These are phyloP conservation scores for Trichoderma endophyticum DNA, from an alignment of 2,329 filamentous ascomycete genomes.

Conservation along the genomic window DNA sequence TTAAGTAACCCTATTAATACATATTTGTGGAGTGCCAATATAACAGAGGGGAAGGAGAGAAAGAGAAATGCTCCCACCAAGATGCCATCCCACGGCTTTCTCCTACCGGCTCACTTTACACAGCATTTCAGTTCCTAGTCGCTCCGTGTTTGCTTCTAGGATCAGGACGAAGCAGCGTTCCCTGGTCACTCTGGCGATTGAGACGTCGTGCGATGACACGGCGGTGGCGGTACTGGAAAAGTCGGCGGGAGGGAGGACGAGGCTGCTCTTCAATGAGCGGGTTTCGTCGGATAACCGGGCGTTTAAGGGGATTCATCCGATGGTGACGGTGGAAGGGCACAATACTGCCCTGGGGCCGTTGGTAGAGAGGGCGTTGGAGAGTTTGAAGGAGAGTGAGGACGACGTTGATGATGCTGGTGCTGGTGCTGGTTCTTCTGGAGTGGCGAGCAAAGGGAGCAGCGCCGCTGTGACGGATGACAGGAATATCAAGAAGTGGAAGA, in stretches of 20 bases:
- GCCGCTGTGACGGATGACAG: background rate
- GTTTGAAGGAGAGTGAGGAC: constrained; percentile 41
- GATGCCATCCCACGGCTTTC: background rate
- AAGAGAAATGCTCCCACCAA: background rate
- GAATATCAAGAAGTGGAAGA: background rate
- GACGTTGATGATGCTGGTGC: background rate
- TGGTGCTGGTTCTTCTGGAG: background rate
- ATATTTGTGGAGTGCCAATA: background rate
- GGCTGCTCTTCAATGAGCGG: constrained; percentile 74
- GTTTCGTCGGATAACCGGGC: constrained; percentile 74
- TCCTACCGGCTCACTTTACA: background rate
- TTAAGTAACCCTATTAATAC: background rate
- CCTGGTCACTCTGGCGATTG: constrained; percentile 67
- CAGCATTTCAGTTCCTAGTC: background rate
- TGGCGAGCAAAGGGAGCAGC: constrained; percentile 19
- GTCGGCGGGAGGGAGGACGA: constrained; percentile 40
- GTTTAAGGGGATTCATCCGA: constrained; percentile 77
- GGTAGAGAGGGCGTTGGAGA: constrained; percentile 59
- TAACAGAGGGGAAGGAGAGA: background rate
- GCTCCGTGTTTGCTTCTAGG: background rate
- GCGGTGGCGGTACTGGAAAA: constrained; percentile 79
- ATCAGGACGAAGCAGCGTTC: constrained; percentile 17
- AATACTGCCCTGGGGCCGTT: constrained; percentile 66
- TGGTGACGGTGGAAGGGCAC: constrained; percentile 72
- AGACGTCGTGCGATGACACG: constrained; percentile 90